Evolutionary conservation across 148 eudicot species (phyloP).

Genomic region (Mesembryanthemum crystallinum): DNA sequence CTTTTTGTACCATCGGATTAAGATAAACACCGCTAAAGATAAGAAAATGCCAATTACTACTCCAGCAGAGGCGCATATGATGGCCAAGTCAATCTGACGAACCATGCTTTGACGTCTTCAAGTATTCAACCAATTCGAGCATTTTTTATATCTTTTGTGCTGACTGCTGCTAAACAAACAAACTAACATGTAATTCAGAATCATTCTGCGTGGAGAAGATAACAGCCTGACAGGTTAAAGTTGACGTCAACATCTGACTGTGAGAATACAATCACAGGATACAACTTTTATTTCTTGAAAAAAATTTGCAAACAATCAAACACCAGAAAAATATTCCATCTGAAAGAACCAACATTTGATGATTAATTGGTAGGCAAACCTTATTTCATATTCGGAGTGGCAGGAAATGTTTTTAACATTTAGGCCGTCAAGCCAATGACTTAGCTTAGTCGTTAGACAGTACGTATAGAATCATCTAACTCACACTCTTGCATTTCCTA

Average conservation of each 20-base stretch:
- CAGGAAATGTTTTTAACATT: background rate
- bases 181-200: conserved; percentile 14
- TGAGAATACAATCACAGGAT: background rate
- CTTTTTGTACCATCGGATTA: conserved; percentile 62
- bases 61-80: conserved; percentile 66
- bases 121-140: conserved; percentile 39
- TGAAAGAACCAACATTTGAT: background rate
- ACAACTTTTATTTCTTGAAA: background rate
- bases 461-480: no score
- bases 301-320: background rate
- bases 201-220: background rate
- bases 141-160: conserved; percentile 38
- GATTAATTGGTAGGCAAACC: background rate
- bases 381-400: background rate
- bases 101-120: conserved; percentile 51
- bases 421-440: background rate
- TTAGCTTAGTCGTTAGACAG: background rate
- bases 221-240: background rate
- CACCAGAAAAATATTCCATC: background rate
- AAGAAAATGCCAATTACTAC: conserved; percentile 61
- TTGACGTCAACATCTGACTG: background rate
- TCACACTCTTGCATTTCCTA: background rate
- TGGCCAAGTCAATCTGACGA: conserved; percentile 43
- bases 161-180: conserved; percentile 32
- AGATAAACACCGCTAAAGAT: conserved; percentile 49